phyloP scores from a whole-genome alignment of 768 basidiomycete species.

The Russula vinacea region DNA sequence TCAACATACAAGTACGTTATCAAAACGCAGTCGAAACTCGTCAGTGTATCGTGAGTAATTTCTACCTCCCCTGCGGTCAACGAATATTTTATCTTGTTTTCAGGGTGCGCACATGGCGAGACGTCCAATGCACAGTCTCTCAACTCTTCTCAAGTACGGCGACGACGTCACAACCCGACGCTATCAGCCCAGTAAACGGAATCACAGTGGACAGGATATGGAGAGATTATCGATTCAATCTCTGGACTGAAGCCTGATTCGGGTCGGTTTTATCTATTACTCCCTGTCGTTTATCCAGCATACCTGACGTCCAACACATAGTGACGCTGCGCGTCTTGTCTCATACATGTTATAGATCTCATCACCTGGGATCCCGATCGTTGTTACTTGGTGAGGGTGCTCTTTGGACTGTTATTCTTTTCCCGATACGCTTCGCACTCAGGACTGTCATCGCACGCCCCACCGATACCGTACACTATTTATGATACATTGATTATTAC shows the following conservation, averaged over 20 bases:
- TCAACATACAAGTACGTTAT: conserved; percentile 66
- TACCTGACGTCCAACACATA: background rate
- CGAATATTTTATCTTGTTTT: background rate
- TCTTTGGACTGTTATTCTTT: conserved; percentile 15
- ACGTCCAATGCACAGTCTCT: conserved; percentile 58
- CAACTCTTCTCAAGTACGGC: conserved; percentile 50
- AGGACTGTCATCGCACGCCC: conserved; percentile 19
- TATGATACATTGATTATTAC: conserved; percentile 26
- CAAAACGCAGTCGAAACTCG: conserved; percentile 61
- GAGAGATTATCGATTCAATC: conserved; percentile 61
- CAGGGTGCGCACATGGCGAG: conserved; percentile 66
- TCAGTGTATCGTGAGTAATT: conserved; percentile 62
- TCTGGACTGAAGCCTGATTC: conserved; percentile 43
- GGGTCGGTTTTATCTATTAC: background rate
- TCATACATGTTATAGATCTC: conserved; percentile 1
- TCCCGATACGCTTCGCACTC: conserved; percentile 17
- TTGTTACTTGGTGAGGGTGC: conserved; percentile 20
- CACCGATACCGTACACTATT: conserved; percentile 27
- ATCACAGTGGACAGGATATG: conserved; percentile 64
- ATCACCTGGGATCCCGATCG: conserved; percentile 5
- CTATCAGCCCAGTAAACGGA: conserved; percentile 45
- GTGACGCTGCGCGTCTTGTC: conserved; percentile 17
- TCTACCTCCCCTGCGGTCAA: background rate
- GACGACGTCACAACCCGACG: conserved; percentile 36
- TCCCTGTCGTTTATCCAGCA: background rate